A percentile compares a stretch with the other conserved stretches of the same genome.
These are phyloP conservation scores for Astathelohania contejeani DNA, from an alignment of 371 early-diverging fungal genomes.

Conservation along the genomic window DNA sequence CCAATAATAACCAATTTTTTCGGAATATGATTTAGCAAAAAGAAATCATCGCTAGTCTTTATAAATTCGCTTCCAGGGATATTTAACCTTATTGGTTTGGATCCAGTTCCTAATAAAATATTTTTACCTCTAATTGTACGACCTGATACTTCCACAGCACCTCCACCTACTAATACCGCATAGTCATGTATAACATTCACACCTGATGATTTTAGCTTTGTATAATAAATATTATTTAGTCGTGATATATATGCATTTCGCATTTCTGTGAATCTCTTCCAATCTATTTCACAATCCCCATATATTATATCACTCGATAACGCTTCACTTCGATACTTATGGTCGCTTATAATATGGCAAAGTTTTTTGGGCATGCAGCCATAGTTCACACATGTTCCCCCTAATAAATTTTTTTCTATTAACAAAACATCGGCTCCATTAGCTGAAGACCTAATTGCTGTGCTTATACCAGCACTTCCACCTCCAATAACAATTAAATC, in stretches of 20 bases:
- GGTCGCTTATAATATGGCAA: slow-evolving; percentile 62
- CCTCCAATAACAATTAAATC: slow-evolving; percentile 36
- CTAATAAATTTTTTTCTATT: slow-evolving; percentile 59
- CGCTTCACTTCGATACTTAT: slow-evolving; percentile 3
- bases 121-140: slow-evolving; percentile 7
- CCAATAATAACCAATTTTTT: slow-evolving; percentile 69
- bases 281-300: slow-evolving; percentile 21
- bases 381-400: slow-evolving; percentile 39
- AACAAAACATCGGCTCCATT: slow-evolving; percentile 75
- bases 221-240: slow-evolving; percentile 78
- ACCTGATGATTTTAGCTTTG: slow-evolving; percentile 65
- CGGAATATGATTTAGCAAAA: slow-evolving; percentile 70
- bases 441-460: slow-evolving; percentile 72
- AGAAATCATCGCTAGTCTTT: slow-evolving; percentile 80
- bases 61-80: slow-evolving; percentile 53
- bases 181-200: slow-evolving; percentile 65
- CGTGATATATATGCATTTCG: slow-evolving; percentile 81
- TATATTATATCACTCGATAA: background rate
- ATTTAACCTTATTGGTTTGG: slow-evolving; percentile 8
- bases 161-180: slow-evolving; percentile 63
- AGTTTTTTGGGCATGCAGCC: slow-evolving; percentile 96
- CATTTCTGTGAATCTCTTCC: slow-evolving; percentile 60
- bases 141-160: slow-evolving; percentile 59
- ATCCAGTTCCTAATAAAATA: slow-evolving; percentile 52
- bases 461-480: slow-evolving; percentile 60